phyloP scores from a whole-genome alignment of 306 rosid species.

The Spatholobus suberectus region DNA sequence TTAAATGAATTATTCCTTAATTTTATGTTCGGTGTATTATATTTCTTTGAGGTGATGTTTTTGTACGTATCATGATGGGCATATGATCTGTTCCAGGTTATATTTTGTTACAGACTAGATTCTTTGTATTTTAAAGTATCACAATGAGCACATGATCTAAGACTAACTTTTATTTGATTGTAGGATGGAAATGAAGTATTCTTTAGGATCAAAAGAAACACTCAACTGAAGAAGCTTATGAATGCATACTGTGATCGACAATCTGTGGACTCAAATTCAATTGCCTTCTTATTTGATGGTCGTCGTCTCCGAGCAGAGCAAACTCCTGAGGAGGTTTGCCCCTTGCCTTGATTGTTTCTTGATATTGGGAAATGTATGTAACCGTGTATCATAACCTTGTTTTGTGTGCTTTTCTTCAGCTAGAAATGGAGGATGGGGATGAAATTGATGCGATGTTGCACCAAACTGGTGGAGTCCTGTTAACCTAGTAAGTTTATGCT shows the following conservation, averaged over 20 bases:
- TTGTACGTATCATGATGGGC: neutral
- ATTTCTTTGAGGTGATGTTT: neutral
- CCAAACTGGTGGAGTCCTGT: constrained; percentile 64
- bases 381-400: neutral
- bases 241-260: constrained; percentile 78
- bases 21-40: neutral
- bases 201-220: constrained; percentile 71
- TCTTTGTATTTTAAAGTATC: neutral
- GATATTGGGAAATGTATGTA: neutral
- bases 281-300: constrained; percentile 73
- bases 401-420: constrained; percentile 37
- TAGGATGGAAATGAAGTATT: constrained; percentile 72
- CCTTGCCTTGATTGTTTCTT: neutral
- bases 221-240: constrained; percentile 83
- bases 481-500: constrained; percentile 9
- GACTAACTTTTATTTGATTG: constrained; percentile 11
- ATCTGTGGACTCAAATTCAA: constrained; percentile 59
- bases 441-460: constrained; percentile 81
- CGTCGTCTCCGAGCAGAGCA: constrained; percentile 71
- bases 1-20: neutral
- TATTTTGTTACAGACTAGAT: neutral
- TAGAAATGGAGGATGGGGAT: constrained; percentile 82
- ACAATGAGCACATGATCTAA: neutral
- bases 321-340: constrained; percentile 76
- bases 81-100: neutral